Evolutionary conservation across 2,329 filamentous ascomycete species (phyloP), one percentile per base, ranked within the genome.

Genomic region (Albophoma yamanashiensis): DNA sequence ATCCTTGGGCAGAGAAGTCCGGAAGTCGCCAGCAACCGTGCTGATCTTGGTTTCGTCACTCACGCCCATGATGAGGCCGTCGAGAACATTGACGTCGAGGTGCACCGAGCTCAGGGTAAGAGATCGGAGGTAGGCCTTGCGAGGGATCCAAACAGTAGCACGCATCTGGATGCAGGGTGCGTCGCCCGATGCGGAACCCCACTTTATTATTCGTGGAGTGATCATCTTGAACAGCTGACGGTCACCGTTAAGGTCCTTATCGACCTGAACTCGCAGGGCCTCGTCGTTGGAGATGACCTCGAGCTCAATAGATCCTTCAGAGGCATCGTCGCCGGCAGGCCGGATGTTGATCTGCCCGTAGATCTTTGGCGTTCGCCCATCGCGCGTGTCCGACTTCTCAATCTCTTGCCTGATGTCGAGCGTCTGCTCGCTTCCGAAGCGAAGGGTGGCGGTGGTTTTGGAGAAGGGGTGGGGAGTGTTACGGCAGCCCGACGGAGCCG

Each of bases 91-190:
- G 20, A 82, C 65, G 61, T 73, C 71, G 22, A 82, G 73, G 27
- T 77, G 72, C 12, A 72, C 62, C 4, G 72, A 67, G 22, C 69
- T 64, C 20, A 82, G 63, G 9, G 60, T 57, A 9, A 84, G 66
- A 3, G 50, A 60, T 17, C 73, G 65, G 15, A 84, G 68, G 11
- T 70, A 64, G 3, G 73, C 71, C 20, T 70, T 65, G 4, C 70
- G 67, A 8, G 81, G 81, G 0, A 79, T 73, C 72, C 74, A 79
- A 50, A 81, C 66, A 3, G 78, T 83, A 20, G 73, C 70, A 14
- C 74, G 74, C 60, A 84, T 71, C 61, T 77, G 75, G 25, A 83
- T 70, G 64, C 82, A 84, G 1, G 79, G 78, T 9, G 67, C 62
- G 1, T 64, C 59, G 15, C 62, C 39, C 2, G 64, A 34, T 4